Evolutionary conservation across 1,284 basidiomycete genomes (phyloP), one percentile per base, ranked within the genome.

Genomic region (Mrakiaceae sp.): DNA sequence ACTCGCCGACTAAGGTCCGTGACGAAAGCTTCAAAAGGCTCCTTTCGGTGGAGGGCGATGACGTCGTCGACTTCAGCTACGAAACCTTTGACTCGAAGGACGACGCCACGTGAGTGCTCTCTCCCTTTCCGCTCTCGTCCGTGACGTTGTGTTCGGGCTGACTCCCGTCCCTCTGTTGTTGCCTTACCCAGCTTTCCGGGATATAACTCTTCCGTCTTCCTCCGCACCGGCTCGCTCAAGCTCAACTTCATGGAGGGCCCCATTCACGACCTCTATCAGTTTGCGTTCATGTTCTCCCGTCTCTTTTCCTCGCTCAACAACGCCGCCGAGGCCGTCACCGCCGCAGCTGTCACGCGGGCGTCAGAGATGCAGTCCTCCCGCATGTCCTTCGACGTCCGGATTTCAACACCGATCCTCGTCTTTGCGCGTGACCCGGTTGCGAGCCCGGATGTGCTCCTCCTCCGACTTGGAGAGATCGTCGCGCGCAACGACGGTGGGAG

Each of bases 61-160:
- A 98, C 74, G 84, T 98, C 58, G 95, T 93, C 40, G 90, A 97
- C 74, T 93, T 99, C 78, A 84, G 83, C 63, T 98, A 98, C 76
- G 88, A 97, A 76, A 98, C 93, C 0, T 95, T 86, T 76, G 89
- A 95, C 74, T 75, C 78, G 3, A 71, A 70, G 8, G 81, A 82
- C 49, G 66, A 71, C 5, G 83, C 88, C 12, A 80, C 81, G 27
- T 27, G 27, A 27, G 27, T 27, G 27, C 27, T 27, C 27, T 27
- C 27, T 27, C 27, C 27, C 27, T 27, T 27, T 27, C 27, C 27
- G 27, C 27, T 27, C 27, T 27, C 27, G 27, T 27, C 27, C 27
- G 27, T 27, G 27, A 27, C 27, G 27, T 27, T 27, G 27, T 27
- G 27, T 27, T 27, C 27, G 27, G 27, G 27, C 27, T 27, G 27